Evolutionary conservation across 176 grass and related monocot genomes (phyloP).

Genomic region (Cenchrus fungigraminus): DNA sequence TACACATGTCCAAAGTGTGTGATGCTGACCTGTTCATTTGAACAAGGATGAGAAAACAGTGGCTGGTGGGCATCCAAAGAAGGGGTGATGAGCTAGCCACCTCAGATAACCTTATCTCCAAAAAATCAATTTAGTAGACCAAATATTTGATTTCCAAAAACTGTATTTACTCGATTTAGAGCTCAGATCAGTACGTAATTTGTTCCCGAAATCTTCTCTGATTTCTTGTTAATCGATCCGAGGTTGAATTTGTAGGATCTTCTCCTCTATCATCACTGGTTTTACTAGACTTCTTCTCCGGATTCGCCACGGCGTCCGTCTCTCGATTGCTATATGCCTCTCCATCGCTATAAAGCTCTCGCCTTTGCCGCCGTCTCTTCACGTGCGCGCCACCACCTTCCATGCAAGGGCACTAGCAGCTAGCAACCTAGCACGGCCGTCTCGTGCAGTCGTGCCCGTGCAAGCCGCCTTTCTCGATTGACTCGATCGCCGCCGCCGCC

Average conservation of each 20-base stretch:
- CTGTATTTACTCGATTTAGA: neutral
- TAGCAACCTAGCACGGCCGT: slow-evolving; percentile 23
- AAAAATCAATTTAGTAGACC: neutral
- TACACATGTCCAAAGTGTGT: neutral
- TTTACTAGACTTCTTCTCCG: neutral
- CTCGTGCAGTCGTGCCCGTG: slow-evolving; percentile 1
- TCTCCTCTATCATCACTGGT: neutral
- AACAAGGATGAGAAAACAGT: neutral
- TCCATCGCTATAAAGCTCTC: slow-evolving; percentile 40
- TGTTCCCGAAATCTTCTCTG: neutral
- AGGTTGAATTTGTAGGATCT: neutral
- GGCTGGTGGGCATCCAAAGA: neutral
- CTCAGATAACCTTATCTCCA: slow-evolving; percentile 22
- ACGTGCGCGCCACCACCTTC: slow-evolving; percentile 49
- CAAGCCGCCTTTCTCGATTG: neutral
- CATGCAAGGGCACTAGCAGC: slow-evolving; percentile 37
- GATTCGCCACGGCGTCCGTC: neutral
- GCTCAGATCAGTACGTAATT: neutral
- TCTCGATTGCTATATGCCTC: neutral
- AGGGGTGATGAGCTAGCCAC: neutral
- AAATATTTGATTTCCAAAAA: neutral
- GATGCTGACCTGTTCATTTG: neutral
- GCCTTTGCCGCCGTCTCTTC: slow-evolving; percentile 60
- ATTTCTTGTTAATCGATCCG: neutral
- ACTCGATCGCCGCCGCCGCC: neutral